A percentile compares a stretch with the other conserved stretches of the same genome.
Evolutionary conservation across 163 green algal genomes (phyloP).

Genomic region (Scenedesmus sp.): DNA sequence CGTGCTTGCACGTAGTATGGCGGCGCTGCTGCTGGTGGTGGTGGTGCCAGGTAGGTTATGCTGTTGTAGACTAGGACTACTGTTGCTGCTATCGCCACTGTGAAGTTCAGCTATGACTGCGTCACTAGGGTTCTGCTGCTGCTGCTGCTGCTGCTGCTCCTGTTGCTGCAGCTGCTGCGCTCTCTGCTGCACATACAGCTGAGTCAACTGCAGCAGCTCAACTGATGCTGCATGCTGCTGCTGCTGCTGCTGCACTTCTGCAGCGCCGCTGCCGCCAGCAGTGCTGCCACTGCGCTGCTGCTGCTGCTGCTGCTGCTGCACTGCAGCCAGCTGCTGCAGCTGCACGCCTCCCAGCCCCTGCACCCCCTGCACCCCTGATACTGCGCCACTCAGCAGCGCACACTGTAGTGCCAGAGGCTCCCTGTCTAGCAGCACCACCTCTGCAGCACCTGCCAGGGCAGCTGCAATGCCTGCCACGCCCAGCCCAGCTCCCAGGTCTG

Average conservation of each 20-base stretch:
- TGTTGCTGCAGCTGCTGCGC: background rate
- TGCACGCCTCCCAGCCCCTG: conserved; percentile 23
- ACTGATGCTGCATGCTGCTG: conserved; percentile 4
- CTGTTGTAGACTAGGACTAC: background rate
- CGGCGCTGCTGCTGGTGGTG: background rate
- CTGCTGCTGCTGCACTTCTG: background rate
- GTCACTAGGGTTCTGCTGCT: conserved; percentile 32
- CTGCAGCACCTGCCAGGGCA: conserved; percentile 74
- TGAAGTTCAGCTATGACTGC: background rate
- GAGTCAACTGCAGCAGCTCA: background rate
- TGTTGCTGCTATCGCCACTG: conserved; percentile 22
- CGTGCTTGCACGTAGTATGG: conserved; percentile 56
- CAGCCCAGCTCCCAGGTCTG: conserved; percentile 84
- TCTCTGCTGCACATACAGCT: conserved; percentile 18
- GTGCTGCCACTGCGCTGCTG: background rate
- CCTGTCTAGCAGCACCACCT: conserved; percentile 87
- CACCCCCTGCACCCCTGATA: conserved; percentile 16
- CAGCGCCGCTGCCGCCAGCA: background rate
- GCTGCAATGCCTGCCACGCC: conserved; percentile 86
- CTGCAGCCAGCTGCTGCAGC: conserved; percentile 30
- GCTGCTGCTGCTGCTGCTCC: background rate
- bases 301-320: conserved; percentile 3
- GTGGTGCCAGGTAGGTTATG: conserved; percentile 16
- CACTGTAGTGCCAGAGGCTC: conserved; percentile 88
- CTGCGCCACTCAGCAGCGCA: conserved; percentile 59